Base-by-base conservation (phyloP, 768 basidiomycete genomes). In the Lactarius sp. region DNA sequence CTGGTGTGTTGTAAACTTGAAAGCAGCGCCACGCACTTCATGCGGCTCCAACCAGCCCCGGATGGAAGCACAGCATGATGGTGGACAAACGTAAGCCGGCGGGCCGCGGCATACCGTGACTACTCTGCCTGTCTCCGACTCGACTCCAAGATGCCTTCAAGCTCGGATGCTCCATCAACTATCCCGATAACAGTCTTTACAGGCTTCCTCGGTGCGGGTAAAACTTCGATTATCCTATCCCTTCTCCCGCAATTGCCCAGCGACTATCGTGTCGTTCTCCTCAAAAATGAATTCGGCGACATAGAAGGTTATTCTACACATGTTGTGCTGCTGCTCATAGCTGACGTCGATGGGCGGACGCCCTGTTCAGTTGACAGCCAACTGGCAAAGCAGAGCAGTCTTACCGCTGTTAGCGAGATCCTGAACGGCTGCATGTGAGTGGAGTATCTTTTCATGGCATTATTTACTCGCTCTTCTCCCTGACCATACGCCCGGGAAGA, bases 221-320 rank as follows among this genome's bases (percentile, higher is more conserved):
- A 90, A 74, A 90, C 88, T 0, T 85, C 85, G 3, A 78, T 90
- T 33, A 95, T 97, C 66, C 83, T 96, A 18, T 88, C 90, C 2
- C 78, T 96, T 1, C 81, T 97, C 2, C 86, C 88, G 3, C 85
- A 86, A 68, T 79, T 98, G 7, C 91, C 93, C 3, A 83, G 84
- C 58, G 87, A 90, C 70, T 95, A 95, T 80, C 91, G 85, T 70
- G 88, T 90, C 37, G 93, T 94, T 6, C 76, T 98, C 44, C 80
- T 98, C 66, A 98, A 98, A 79, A 98, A 98, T 76, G 95, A 98
- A 73, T 97, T 93, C 70, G 95, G 95, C 18, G 94, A 98, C 77
- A 81, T 96, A 13, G 85, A 95, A 83, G 92, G 92, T 88, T 41
- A 34, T 31, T 9, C 22, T 14, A 22, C 7, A n/a, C 16, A 34